A percentile compares a stretch with the other conserved stretches of the same genome.
Evolutionary conservation across 257 asterid species (phyloP).

Genomic region (Pogostemon cablin): DNA sequence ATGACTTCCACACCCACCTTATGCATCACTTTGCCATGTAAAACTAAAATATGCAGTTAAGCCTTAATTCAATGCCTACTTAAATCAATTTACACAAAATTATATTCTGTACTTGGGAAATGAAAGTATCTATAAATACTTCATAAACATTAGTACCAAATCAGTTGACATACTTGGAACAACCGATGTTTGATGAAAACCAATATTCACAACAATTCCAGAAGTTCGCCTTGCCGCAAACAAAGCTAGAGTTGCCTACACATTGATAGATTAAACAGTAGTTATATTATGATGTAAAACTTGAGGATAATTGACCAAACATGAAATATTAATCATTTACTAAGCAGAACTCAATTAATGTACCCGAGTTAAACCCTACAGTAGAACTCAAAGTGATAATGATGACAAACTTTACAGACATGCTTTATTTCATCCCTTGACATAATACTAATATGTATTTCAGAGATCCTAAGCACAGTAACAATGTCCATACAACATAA

Average conservation of each 20-base stretch:
- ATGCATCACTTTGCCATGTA: constrained; percentile 85
- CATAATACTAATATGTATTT: neutral
- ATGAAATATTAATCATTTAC: neutral
- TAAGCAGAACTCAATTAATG: too few relatives aligned
- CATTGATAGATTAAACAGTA: constrained; percentile 16
- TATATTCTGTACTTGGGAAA: constrained; percentile 20
- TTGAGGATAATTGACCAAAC: constrained; percentile 23
- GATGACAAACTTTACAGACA: constrained; percentile 1
- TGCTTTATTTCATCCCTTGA: constrained; percentile 7
- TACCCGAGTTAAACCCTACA: neutral
- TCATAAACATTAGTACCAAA: constrained; percentile 10
- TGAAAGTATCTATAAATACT: constrained; percentile 19
- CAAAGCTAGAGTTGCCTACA: constrained; percentile 90
- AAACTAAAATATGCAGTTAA: constrained; percentile 46
- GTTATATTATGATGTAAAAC: constrained; percentile 22
- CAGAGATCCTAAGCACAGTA: neutral
- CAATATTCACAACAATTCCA: constrained; percentile 92
- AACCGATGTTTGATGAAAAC: constrained; percentile 87
- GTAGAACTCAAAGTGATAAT: neutral
- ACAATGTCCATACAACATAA: constrained; percentile 7
- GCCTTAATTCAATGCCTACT: constrained; percentile 12
- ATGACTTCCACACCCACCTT: constrained; percentile 82
- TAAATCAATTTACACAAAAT: neutral
- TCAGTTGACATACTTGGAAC: constrained; percentile 73
- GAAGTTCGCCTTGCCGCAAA: constrained; percentile 86